Evolutionary conservation across 1,284 basidiomycete species (phyloP).

Genomic region (Cronartium ribicola): DNA sequence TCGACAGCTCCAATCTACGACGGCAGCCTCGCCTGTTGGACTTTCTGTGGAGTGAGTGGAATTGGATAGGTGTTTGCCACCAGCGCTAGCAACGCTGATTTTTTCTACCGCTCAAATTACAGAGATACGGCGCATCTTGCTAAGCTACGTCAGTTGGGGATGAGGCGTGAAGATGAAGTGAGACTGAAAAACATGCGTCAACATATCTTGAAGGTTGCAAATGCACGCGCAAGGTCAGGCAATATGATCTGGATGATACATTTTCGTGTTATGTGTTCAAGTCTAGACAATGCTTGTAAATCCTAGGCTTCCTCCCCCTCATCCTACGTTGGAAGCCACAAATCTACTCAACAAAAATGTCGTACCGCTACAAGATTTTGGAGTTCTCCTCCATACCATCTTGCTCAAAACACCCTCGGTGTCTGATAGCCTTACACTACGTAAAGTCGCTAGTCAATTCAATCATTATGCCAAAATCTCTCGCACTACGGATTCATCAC

Average conservation of each 20-base stretch:
- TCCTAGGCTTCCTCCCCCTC: slow-evolving; percentile 60
- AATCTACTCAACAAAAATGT: slow-evolving; percentile 63
- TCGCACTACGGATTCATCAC: slow-evolving; percentile 14
- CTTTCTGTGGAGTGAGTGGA: slow-evolving; percentile 36
- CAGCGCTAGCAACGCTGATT: not conserved
- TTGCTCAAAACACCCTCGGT: slow-evolving; percentile 64
- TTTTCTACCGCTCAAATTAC: slow-evolving; percentile 29
- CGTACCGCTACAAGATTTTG: slow-evolving; percentile 71
- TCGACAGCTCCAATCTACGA: slow-evolving; percentile 23
- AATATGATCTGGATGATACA: not conserved
- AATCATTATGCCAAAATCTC: not conserved
- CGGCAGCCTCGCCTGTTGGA: slow-evolving; percentile 13
- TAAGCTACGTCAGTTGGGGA: slow-evolving; percentile 73
- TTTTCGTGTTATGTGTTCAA: slow-evolving; percentile 68
- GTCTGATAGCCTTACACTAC: slow-evolving; percentile 15
- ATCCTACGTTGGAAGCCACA: slow-evolving; percentile 54
- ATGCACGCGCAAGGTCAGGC: slow-evolving; percentile 47
- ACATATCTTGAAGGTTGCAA: slow-evolving; percentile 61
- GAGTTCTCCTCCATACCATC: slow-evolving; percentile 89
- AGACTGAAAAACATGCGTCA: slow-evolving; percentile 80
- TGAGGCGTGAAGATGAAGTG: slow-evolving; percentile 70
- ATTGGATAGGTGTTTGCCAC: not conserved
- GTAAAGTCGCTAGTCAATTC: slow-evolving; percentile 16
- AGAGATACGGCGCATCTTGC: slow-evolving; percentile 71
- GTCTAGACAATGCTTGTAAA: slow-evolving; percentile 56